Conservation (phyloP, 176 grass and related monocot species). For the Raddia distichophylla region DNA sequence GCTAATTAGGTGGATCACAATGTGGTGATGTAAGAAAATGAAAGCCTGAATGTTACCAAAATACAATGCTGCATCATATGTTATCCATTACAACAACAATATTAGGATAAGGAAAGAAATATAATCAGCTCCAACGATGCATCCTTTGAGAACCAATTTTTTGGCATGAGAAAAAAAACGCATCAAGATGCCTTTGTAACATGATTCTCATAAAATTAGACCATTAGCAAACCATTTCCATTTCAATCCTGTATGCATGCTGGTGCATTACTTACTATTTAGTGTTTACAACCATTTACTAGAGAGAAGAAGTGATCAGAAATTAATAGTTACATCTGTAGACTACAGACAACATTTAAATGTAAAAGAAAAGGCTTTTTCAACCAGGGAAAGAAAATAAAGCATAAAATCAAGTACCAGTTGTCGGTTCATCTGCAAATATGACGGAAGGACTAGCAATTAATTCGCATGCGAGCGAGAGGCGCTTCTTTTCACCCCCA, state of each 20-base stretch:
- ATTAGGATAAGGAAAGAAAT: not conserved
- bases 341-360: not conserved
- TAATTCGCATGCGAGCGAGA: constrained; percentile 87
- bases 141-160: not conserved
- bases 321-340: constrained; percentile 11
- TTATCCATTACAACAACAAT: not conserved
- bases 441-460: constrained; percentile 95
- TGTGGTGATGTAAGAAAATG: not conserved
- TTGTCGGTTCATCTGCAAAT: constrained; percentile 95
- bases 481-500: constrained; percentile 94
- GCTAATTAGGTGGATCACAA: constrained; percentile 2
- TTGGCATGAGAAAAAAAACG: not conserved
- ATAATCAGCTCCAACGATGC: not conserved
- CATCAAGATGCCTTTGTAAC: not conserved
- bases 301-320: not conserved
- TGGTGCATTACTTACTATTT: not conserved
- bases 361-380: constrained; percentile 11
- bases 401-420: constrained; percentile 46
- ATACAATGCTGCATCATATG: not conserved
- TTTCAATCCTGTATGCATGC: not conserved
- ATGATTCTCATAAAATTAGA: not conserved
- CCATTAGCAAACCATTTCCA: not conserved
- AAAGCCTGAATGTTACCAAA: not conserved
- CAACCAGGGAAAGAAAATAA: not conserved
- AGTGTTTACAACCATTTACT: constrained; percentile 1